phyloP scores from a whole-genome alignment of 1,139 yeast species.

The Lodderomyces beijingensis region DNA sequence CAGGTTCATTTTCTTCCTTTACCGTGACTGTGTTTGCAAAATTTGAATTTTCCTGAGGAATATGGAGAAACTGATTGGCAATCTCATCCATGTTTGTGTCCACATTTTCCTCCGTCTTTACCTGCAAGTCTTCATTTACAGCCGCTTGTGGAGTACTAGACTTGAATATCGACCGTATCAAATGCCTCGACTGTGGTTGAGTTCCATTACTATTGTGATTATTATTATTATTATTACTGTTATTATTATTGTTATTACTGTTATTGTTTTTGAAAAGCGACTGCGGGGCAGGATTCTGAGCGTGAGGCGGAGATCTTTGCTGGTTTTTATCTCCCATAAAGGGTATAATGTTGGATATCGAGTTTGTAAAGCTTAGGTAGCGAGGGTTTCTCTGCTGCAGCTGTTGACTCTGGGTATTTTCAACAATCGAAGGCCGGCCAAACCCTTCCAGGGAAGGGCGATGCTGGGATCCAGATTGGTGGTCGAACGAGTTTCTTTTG shows the following conservation, averaged over 20 bases:
- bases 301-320: conserved; percentile 18
- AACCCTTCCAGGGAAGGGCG: conserved; percentile 35
- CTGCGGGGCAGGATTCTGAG: conserved; percentile 1
- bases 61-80: conserved; percentile 5
- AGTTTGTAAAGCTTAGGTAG: conserved; percentile 34
- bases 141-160: conserved; percentile 3
- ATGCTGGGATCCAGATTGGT: conserved; percentile 20
- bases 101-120: conserved; percentile 8
- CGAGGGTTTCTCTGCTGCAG: conserved; percentile 19
- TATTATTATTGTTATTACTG: conserved; percentile 11
- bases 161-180: conserved; percentile 42
- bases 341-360: conserved; percentile 40
- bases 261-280: conserved; percentile 5
- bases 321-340: conserved; percentile 40
- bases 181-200: conserved; percentile 28
- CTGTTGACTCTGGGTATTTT: conserved; percentile 18
- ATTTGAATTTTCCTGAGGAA: conserved; percentile 13
- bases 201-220: not conserved
- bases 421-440: conserved; percentile 12
- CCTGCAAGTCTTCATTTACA: not conserved
- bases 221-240: conserved; percentile 1
- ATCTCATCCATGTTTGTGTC: conserved; percentile 9
- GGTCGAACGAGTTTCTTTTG: conserved; percentile 37
- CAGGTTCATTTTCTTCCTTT: conserved; percentile 20
- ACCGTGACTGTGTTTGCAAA: conserved; percentile 6